phyloP scores from a whole-genome alignment of 2,329 filamentous ascomycete species.

The Colletotrichum ledebouriae region DNA sequence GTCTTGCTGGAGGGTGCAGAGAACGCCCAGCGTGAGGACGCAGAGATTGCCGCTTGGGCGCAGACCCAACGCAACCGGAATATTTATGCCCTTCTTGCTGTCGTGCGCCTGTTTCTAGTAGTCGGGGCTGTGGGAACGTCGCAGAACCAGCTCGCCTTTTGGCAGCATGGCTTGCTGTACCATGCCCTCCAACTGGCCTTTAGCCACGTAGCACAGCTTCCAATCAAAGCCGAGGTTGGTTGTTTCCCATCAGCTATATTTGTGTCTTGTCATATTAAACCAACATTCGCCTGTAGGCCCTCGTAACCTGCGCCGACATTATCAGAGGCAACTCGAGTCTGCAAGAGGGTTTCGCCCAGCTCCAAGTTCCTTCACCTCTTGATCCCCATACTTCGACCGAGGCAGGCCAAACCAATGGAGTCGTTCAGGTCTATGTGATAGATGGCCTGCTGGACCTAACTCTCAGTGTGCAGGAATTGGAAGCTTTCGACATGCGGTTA shows the following conservation, averaged over 20 bases:
- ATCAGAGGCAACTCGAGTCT: slow-evolving; percentile 84
- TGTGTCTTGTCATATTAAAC: slow-evolving; percentile 23
- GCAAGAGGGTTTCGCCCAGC: slow-evolving; percentile 90
- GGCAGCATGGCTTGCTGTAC: slow-evolving; percentile 83
- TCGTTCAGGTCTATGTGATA: slow-evolving; percentile 84
- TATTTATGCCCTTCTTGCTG: slow-evolving; percentile 87
- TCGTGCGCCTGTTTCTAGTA: slow-evolving; percentile 88
- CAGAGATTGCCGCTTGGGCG: slow-evolving; percentile 79
- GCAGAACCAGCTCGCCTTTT: slow-evolving; percentile 88
- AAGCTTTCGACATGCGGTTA: slow-evolving; percentile 83
- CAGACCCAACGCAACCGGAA: slow-evolving; percentile 88
- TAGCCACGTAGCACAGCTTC: slow-evolving; percentile 76
- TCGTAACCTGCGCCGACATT: slow-evolving; percentile 88
- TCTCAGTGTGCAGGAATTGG: slow-evolving; percentile 74
- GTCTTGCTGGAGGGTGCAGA: slow-evolving; percentile 74
- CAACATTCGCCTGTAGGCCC: slow-evolving; percentile 65
- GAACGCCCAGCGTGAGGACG: slow-evolving; percentile 65
- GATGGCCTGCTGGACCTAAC: slow-evolving; percentile 90
- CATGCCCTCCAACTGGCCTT: slow-evolving; percentile 88
- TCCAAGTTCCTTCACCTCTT: slow-evolving; percentile 78
- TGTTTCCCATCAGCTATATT: slow-evolving; percentile 43
- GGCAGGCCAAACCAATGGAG: slow-evolving; percentile 60
- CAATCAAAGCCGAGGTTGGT: slow-evolving; percentile 83
- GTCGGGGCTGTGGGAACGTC: slow-evolving; percentile 83
- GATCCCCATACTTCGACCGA: slow-evolving; percentile 57